These are phyloP conservation scores for Athelia sp. DNA, from an alignment of 1,284 basidiomycete genomes.

Conservation along the genomic window DNA sequence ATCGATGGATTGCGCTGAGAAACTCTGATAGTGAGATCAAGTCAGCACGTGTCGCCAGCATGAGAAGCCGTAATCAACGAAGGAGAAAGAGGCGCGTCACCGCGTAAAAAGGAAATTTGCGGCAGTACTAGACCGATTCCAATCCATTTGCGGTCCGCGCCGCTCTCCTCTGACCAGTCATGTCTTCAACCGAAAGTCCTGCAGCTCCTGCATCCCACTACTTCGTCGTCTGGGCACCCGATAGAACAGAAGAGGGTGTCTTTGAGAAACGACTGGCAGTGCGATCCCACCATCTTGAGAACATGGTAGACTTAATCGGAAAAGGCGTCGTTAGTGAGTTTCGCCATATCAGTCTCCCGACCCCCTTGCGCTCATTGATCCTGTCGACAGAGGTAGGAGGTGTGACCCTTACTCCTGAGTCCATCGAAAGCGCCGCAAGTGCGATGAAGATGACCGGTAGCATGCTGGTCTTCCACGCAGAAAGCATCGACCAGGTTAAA, in stretches of 20 bases:
- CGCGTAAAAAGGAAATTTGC: too few species aligned
- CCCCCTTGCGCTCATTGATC: slow-evolving; percentile 1
- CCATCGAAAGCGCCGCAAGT: slow-evolving; percentile 24
- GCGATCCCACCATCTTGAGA: slow-evolving; percentile 38
- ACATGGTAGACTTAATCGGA: slow-evolving; percentile 31
- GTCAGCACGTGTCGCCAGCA: too few species aligned
- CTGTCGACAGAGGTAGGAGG: slow-evolving; percentile 37
- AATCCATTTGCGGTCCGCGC: too few species aligned
- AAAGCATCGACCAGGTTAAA: slow-evolving; percentile 40
- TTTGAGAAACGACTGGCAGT: slow-evolving; percentile 44
- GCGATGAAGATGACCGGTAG: slow-evolving; percentile 45
- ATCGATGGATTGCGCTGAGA: too few species aligned
- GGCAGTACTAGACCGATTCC: too few species aligned
- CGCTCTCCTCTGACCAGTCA: not conserved
- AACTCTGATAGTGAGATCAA: too few species aligned
- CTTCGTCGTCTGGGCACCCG: slow-evolving; percentile 52
- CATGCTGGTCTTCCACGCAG: slow-evolving; percentile 41
- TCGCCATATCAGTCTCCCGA: slow-evolving; percentile 1
- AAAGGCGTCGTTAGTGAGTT: slow-evolving; percentile 39
- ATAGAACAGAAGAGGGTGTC: slow-evolving; percentile 43
- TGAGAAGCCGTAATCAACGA: too few species aligned
- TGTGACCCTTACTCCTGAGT: slow-evolving; percentile 39
- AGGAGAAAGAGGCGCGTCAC: too few species aligned
- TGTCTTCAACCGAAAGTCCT: not conserved
- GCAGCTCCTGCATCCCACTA: slow-evolving; percentile 15